These are phyloP conservation scores for Sesbania bispinosa DNA, from an alignment of 306 rosid species.

Conservation along the genomic window DNA sequence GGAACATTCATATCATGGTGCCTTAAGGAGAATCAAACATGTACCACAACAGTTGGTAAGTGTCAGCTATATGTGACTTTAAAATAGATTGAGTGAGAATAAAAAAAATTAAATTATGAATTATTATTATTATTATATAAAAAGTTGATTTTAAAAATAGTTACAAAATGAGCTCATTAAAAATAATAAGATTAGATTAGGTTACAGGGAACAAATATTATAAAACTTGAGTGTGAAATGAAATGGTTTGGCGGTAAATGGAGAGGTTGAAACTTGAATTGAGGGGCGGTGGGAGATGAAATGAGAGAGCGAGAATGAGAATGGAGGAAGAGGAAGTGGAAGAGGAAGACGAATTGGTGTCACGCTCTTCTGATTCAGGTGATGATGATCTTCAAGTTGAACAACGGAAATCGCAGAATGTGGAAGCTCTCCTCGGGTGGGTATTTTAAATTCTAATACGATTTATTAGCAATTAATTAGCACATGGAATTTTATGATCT, in stretches of 20 bases:
- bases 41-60: too few relatives aligned
- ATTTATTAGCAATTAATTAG: neutral
- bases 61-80: too few relatives aligned
- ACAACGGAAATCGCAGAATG: constrained; percentile 71
- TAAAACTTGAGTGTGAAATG: neutral
- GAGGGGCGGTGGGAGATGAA: neutral
- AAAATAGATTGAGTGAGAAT: too few relatives aligned
- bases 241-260: constrained; percentile 21
- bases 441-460: neutral
- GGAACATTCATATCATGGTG: too few relatives aligned
- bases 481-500: neutral
- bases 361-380: constrained; percentile 52
- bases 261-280: constrained; percentile 16
- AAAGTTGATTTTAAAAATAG: too few relatives aligned
- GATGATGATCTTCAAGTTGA: constrained; percentile 25
- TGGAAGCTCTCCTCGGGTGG: constrained; percentile 75
- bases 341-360: constrained; percentile 43
- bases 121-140: too few relatives aligned
- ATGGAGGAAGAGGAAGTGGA: constrained; percentile 29
- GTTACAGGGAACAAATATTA: too few relatives aligned
- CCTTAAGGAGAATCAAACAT: too few relatives aligned
- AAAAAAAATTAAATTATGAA: too few relatives aligned
- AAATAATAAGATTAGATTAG: too few relatives aligned
- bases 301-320: neutral
- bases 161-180: too few relatives aligned